These are phyloP conservation scores for Coleophoma crateriformis DNA, from an alignment of 2,329 filamentous ascomycete genomes.

Conservation along the genomic window DNA sequence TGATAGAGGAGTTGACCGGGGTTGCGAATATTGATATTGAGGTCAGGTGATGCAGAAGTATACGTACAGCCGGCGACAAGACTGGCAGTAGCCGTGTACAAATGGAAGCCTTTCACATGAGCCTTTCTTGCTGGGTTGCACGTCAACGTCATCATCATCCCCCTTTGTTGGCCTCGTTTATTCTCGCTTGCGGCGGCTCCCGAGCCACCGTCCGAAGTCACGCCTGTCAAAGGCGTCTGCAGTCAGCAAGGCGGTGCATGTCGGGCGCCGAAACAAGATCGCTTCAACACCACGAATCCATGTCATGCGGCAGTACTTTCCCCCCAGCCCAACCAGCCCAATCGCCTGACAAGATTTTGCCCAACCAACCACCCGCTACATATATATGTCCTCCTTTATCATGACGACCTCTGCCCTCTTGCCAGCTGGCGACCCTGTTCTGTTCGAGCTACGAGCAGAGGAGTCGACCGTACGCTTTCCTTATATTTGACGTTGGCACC, in stretches of 20 bases:
- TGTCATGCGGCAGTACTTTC: not conserved
- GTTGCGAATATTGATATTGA: conserved; percentile 34
- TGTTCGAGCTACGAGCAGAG: not conserved
- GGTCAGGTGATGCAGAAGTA: conserved; percentile 15
- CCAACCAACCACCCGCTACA: not conserved
- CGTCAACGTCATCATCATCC: too few species aligned
- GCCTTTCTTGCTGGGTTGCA: too few species aligned
- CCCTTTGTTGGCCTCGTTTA: not conserved
- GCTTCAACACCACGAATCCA: not conserved
- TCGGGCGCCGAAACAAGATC: not conserved
- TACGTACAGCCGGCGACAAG: too few species aligned
- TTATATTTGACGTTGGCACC: too few species aligned
- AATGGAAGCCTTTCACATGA: too few species aligned
- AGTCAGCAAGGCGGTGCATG: too few species aligned
- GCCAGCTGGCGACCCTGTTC: not conserved
- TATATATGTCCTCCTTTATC: not conserved
- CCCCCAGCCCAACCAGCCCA: not conserved
- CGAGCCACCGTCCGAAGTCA: not conserved
- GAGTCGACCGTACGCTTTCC: too few species aligned
- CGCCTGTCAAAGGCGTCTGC: too few species aligned
- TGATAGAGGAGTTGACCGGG: conserved; percentile 30
- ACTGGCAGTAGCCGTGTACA: too few species aligned
- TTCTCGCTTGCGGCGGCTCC: not conserved
- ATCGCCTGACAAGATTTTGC: not conserved
- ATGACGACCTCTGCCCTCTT: not conserved